These are phyloP conservation scores for Delonix regia DNA, from an alignment of 306 rosid species.

Conservation along the genomic window DNA sequence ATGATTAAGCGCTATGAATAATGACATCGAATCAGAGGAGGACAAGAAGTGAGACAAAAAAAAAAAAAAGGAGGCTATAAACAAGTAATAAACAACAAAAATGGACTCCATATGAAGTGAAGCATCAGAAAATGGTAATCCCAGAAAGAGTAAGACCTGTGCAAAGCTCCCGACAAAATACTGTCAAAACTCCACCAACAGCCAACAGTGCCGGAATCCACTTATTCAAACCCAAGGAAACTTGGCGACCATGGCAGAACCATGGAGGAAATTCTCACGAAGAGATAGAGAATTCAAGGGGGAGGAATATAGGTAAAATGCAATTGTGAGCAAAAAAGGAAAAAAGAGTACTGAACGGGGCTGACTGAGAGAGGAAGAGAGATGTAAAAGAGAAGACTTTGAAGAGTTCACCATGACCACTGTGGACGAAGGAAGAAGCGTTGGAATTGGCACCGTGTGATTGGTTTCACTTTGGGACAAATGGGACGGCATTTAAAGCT, in stretches of 20 bases:
- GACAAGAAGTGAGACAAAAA: slow-evolving; percentile 1
- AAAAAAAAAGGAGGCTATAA: background rate
- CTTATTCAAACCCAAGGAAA: slow-evolving; percentile 8
- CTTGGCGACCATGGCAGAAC: background rate
- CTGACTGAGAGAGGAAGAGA: background rate
- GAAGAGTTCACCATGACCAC: background rate
- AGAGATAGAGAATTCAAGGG: background rate
- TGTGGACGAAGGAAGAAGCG: background rate
- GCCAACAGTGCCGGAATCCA: background rate
- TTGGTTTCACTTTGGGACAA: background rate
- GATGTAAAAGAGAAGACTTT: background rate
- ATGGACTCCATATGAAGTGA: background rate
- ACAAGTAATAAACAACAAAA: background rate
- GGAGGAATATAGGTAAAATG: background rate
- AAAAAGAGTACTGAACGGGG: background rate
- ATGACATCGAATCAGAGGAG: background rate
- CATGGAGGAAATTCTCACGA: background rate
- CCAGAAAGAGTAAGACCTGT: slow-evolving; percentile 29
- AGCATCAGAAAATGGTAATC: background rate
- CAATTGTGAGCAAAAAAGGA: background rate
- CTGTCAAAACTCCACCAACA: slow-evolving; percentile 11
- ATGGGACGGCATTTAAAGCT: background rate
- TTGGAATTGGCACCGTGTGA: slow-evolving; percentile 9
- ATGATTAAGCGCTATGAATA: slow-evolving; percentile 9
- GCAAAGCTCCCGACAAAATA: background rate